Base-by-base conservation (phyloP, 2,329 filamentous ascomycete genomes). In the Paecilomyces niveus region DNA sequence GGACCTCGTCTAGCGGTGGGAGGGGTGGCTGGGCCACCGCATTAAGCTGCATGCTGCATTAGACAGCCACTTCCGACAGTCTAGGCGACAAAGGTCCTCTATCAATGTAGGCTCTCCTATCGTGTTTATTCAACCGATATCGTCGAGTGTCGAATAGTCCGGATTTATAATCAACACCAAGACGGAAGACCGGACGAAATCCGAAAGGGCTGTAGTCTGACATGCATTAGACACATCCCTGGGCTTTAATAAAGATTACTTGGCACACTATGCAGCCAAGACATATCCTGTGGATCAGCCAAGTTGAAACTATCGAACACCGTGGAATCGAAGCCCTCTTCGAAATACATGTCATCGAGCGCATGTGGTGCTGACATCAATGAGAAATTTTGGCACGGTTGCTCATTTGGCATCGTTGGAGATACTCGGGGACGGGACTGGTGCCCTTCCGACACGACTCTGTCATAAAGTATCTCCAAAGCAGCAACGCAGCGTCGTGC, bases 271-370 rank as follows among this genome's bases (percentile, higher is more conserved):
- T 71, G 69, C 11, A 72, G 53, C 69, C 69, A 72, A 6, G 69
- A 71, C 68, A 72, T 72, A 57, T 72, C 68, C 52, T 70, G 68
- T n/a, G 71, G 68, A 39, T 71, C 69, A 1, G 64, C 63, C 3
- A 70, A 52, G 33, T 71, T 67, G 50, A 71, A 65, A 1, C 58
- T 60, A 24, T 70, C 67, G 11, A 71, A 53, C 3, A 70, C 59
- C 11, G 62, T 57, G 0, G 64, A 56, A 54, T 67, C 64, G 24
- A 70, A 64, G 6, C 66, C 66, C 52, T 70, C 69, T 22, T 67
- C 68, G 11, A 70, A 59, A 0, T 67, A 62, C n/a, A 67, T 60
- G 15, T 71, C 67, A 33, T 66, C 59, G 3, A 65, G 18, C 7
- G 53, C 50, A 55, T 54, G 59, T 1, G 55, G 45, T 10, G 57